Evolutionary conservation across 2,329 filamentous ascomycete species (phyloP), one percentile per base, ranked within the genome.

Genomic region (Colletotrichum sp.): DNA sequence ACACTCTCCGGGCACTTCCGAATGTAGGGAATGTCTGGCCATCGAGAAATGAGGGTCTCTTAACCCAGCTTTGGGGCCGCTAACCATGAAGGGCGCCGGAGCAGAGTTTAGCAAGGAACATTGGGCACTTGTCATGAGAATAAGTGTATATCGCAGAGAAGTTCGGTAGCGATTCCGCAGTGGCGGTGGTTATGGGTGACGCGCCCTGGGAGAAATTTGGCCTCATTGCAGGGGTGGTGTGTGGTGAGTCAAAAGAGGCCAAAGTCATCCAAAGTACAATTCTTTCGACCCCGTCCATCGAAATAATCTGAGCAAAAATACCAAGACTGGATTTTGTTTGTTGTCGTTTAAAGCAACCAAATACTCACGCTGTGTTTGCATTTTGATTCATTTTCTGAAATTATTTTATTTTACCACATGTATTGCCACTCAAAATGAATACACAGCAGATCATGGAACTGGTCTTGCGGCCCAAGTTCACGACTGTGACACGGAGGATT

Each of bases 1-100:
- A 86, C 32, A 82, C 81, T 4, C 78, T 86, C 1, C 79, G 78
- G 18, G 74, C 79, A 18, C 75, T 85, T 57, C 79, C 81, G 6
- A 83, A 84, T 7, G 82, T 86, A 12, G 71, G 81, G 57, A 85
- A 84, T 28, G 84, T 84, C 18, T 86, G 84, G 84, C 79, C 81
- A 16, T 76, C 74, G 4, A 69, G 59, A 24, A 74, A 76, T n/a
- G 74, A 76, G 65, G 74, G 74, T n/a, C 28, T 74, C 18, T 18
- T 76, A 4, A 57, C 16, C 8, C 63, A 61, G 16, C 74, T 76
- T 7, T 18, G 70, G 16, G 63, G 48, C 2, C 16, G 28, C 14
- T 32, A 14, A 32, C 21, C 52, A 26, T 59, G 12, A 28, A 65
- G 4, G 52, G 21, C 52, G 4, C 18, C 21, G 21, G 21, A 13